Conservation (phyloP, 768 basidiomycete genomes). For the Antrodiella citrinella region DNA sequence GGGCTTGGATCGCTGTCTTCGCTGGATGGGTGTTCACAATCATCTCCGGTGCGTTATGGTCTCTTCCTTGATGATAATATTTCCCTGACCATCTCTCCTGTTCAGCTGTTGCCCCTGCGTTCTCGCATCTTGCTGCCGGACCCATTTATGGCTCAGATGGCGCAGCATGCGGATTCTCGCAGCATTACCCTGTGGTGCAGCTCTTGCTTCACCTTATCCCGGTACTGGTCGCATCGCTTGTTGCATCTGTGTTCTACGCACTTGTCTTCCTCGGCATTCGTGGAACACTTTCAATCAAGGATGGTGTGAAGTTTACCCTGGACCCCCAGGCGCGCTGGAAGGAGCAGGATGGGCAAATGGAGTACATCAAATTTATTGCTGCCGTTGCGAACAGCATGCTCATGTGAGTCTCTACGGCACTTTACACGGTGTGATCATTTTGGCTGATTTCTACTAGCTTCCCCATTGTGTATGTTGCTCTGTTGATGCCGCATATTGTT, state of each 20-base stretch:
- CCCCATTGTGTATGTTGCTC: slow-evolving; percentile 35
- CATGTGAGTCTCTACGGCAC: slow-evolving; percentile 38
- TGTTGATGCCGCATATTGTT: slow-evolving; percentile 54
- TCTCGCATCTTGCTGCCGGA: slow-evolving; percentile 28
- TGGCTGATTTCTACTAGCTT: slow-evolving; percentile 30
- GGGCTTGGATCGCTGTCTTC: slow-evolving; percentile 33
- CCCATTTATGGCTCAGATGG: slow-evolving; percentile 45
- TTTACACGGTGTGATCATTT: slow-evolving; percentile 16
- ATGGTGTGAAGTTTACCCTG: slow-evolving; percentile 43
- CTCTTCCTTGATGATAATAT: neutral
- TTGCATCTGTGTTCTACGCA: slow-evolving; percentile 51
- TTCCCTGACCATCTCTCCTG: neutral
- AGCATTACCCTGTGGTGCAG: slow-evolving; percentile 31
- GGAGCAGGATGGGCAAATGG: slow-evolving; percentile 25
- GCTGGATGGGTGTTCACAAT: slow-evolving; percentile 49
- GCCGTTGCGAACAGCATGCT: slow-evolving; percentile 62
- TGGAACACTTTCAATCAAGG: slow-evolving; percentile 43
- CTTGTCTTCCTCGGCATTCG: slow-evolving; percentile 55
- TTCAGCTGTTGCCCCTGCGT: slow-evolving; percentile 20
- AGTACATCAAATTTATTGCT: slow-evolving; percentile 54
- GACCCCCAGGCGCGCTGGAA: slow-evolving; percentile 40
- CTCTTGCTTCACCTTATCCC: slow-evolving; percentile 56
- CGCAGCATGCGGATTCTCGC: slow-evolving; percentile 44
- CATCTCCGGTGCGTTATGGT: slow-evolving; percentile 38
- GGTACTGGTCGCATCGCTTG: slow-evolving; percentile 47